These are phyloP conservation scores for Asterochloris sp. DNA, from an alignment of 139 green algal genomes.

Conservation along the genomic window DNA sequence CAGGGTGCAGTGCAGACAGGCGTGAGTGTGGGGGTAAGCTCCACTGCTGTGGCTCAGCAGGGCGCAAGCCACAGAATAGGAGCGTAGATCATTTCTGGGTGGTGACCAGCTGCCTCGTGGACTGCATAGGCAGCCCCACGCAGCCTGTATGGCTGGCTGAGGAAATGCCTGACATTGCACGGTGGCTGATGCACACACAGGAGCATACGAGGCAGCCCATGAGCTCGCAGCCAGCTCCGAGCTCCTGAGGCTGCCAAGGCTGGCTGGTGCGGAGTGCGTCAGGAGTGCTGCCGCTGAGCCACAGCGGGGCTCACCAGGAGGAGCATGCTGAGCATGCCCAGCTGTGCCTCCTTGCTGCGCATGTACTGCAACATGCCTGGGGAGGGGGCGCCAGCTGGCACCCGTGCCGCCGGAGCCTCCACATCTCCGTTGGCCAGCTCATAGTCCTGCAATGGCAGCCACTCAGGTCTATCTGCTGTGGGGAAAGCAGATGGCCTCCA, in stretches of 20 bases:
- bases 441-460: no score
- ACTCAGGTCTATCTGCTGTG: no score
- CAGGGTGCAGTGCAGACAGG: neutral
- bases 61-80: neutral
- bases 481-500: no score
- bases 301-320: neutral
- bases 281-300: neutral
- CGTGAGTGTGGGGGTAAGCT: neutral
- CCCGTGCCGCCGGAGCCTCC: no score
- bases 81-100: no score
- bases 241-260: neutral
- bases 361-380: conserved; percentile 4
- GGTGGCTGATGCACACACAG: neutral
- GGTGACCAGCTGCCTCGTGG: neutral
- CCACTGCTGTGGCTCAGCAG: neutral
- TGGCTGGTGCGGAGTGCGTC: neutral
- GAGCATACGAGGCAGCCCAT: neutral
- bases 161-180: no score
- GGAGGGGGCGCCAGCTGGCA: no score
- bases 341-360: conserved; percentile 5
- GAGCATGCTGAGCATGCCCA: conserved; percentile 22
- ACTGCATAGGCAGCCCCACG: neutral
- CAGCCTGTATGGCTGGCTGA: neutral
- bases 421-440: no score
- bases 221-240: neutral